Percentiles rank a stretch among this genome's conserved stretches.
These are phyloP conservation scores for Globisporangium polare DNA, from an alignment of 352 stramenopile species.

Conservation along the genomic window DNA sequence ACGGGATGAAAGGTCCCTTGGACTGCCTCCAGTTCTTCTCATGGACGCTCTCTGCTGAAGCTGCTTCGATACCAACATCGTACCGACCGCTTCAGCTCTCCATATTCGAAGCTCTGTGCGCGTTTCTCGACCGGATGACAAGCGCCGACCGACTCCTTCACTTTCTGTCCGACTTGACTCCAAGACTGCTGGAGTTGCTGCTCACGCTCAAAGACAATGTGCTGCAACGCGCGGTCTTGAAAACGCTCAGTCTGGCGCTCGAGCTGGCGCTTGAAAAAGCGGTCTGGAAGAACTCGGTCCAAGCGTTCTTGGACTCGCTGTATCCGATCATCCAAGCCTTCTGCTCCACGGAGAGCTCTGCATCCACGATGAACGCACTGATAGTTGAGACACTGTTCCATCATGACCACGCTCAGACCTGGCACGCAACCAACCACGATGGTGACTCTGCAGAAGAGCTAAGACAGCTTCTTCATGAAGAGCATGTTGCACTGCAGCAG, in stretches of 20 bases:
- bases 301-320: conserved; percentile 10
- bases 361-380: conserved; percentile 8
- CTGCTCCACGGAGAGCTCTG: background rate
- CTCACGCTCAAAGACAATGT: background rate
- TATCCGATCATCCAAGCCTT: conserved; percentile 11
- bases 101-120: conserved; percentile 12
- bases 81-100: conserved; percentile 6
- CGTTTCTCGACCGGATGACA: conserved; percentile 15
- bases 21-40: conserved; percentile 14
- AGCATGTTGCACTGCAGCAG: background rate
- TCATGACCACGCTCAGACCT: background rate
- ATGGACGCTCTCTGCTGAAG: conserved; percentile 7
- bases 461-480: conserved; percentile 9
- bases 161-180: conserved; percentile 9
- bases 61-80: background rate
- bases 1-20: conserved; percentile 13
- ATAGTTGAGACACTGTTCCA: conserved; percentile 11
- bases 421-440: background rate
- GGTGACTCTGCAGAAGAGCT: background rate
- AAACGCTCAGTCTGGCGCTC: conserved; percentile 9
- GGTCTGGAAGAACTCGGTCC: conserved; percentile 14
- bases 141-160: conserved; percentile 11
- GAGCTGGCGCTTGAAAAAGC: conserved; percentile 12
- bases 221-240: conserved; percentile 1
- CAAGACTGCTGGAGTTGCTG: conserved; percentile 5